Base-by-base conservation (phyloP, 805 yeast species). In the Candida incommunis region DNA sequence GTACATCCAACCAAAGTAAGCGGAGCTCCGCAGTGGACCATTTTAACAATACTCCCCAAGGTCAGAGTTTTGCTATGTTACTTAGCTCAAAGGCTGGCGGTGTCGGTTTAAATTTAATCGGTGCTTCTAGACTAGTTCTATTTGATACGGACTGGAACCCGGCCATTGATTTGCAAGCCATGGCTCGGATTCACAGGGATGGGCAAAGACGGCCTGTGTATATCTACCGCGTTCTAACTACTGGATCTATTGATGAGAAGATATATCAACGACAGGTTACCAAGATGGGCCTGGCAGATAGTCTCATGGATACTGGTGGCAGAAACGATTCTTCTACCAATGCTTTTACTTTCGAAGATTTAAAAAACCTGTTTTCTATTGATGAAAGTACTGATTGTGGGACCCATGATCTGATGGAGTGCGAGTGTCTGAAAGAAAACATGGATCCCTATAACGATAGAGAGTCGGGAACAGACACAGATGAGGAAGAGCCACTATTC, bases 101-200 rank as follows among this genome's bases (percentile, higher is more conserved):
- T 0, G 79, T 82, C 48, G 98, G 98, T 0, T 67, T 92, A 37
- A 92, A 92, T 56, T 66, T 92, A 26, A 73, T 84, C 26, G 98
- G 97, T 0, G 98, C 94, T 0, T 84, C 94, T 0, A 65, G 97
- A 23, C 64, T 92, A 35, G 71, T 92, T 3, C 64, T 92, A 21
- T 82, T 84, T 56, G 98, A 92, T 58, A 85, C 92, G 51, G 97
- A 92, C 57, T 92, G 98, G 98, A 92, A 92, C 51, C 98, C 98
- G 0, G 76, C 96, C 0, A 71, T 80, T 11, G 98, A 92, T 57
- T 60, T 82, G 26, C 98, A 92, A 60, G 95, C 96, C 0, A 84
- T 90, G 94, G 95, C 96, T 1, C 67, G 98, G 50, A 79, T 92
- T 4, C 95, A 90, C 57, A 69, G 98, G 54, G 96, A 90, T 60